Conservation (phyloP, 2,329 filamentous ascomycete genomes). For the Pseudopyricularia javanii region DNA sequence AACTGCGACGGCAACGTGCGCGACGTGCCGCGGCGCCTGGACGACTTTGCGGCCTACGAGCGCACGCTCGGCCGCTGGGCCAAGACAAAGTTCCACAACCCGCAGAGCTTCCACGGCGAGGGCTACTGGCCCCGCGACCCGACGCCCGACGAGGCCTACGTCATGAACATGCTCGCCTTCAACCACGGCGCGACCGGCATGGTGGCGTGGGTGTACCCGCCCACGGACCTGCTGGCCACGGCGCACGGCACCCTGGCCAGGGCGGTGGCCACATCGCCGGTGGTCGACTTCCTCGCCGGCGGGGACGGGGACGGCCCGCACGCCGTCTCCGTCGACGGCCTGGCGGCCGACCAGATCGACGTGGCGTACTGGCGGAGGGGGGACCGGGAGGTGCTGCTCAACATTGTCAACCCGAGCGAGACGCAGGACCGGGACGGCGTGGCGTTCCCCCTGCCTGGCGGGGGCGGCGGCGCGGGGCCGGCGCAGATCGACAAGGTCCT, state of each 20-base stretch:
- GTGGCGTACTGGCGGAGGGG: slow-evolving; percentile 20
- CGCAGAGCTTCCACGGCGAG: slow-evolving; percentile 34
- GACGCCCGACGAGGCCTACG: slow-evolving; percentile 26
- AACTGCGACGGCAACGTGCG: slow-evolving; percentile 39
- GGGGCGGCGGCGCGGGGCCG: neutral
- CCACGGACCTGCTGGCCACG: slow-evolving; percentile 19
- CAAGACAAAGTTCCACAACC: slow-evolving; percentile 29
- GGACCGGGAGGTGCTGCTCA: slow-evolving; percentile 18
- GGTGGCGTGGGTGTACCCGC: slow-evolving; percentile 32
- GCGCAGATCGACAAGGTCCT: slow-evolving; percentile 8
- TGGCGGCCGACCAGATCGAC: slow-evolving; percentile 14
- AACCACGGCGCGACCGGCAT: slow-evolving; percentile 31
- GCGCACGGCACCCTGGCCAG: slow-evolving; percentile 25
- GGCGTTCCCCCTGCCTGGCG: neutral
- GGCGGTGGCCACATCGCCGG: slow-evolving; percentile 21
- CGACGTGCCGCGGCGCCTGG: slow-evolving; percentile 33
- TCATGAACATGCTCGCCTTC: slow-evolving; percentile 30
- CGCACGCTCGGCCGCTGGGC: slow-evolving; percentile 27
- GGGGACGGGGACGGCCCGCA: slow-evolving; percentile 10
- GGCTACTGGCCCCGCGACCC: slow-evolving; percentile 34
- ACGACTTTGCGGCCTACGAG: slow-evolving; percentile 24
- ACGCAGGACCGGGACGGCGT: slow-evolving; percentile 7
- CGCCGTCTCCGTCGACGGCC: slow-evolving; percentile 8
- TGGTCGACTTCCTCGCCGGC: slow-evolving; percentile 24
- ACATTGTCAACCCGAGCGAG: slow-evolving; percentile 19